phyloP scores from a whole-genome alignment of 192 early-diverging fungal genomes.

The Obelidium mucronatum region DNA sequence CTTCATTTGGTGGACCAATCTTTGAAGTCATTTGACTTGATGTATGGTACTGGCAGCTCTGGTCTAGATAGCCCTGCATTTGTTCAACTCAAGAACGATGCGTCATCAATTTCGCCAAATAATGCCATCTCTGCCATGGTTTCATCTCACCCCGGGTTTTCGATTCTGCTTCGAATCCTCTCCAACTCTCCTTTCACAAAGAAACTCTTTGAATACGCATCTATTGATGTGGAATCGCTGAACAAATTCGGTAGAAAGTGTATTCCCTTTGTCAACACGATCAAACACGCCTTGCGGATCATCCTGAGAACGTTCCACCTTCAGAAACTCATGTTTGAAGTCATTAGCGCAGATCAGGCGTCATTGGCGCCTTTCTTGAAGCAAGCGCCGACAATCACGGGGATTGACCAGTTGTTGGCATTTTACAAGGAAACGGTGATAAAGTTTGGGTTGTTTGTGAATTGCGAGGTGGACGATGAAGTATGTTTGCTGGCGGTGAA shows the following conservation, averaged over 20 bases:
- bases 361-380: slow-evolving; percentile 44
- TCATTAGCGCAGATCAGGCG: slow-evolving; percentile 57
- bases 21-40: slow-evolving; percentile 73
- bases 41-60: slow-evolving; percentile 37
- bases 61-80: not conserved
- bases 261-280: slow-evolving; percentile 29
- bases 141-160: slow-evolving; percentile 85
- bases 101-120: slow-evolving; percentile 27
- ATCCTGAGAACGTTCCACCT: slow-evolving; percentile 62
- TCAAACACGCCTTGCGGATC: slow-evolving; percentile 48
- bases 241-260: slow-evolving; percentile 49
- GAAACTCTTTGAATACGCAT: slow-evolving; percentile 74
- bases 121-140: slow-evolving; percentile 45
- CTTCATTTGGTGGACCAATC: slow-evolving; percentile 83
- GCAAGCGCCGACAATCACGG: slow-evolving; percentile 61
- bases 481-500: slow-evolving; percentile 76
- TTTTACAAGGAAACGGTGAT: slow-evolving; percentile 73
- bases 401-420: slow-evolving; percentile 83
- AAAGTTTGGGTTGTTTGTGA: slow-evolving; percentile 75
- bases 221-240: slow-evolving; percentile 64
- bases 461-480: slow-evolving; percentile 68
- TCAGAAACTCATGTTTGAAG: slow-evolving; percentile 78
- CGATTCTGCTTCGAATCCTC: slow-evolving; percentile 79
- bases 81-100: slow-evolving; percentile 18
- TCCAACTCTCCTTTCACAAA: slow-evolving; percentile 74